phyloP scores from a whole-genome alignment of 1,139 yeast species.

The Lodderomyces elongisporus region DNA sequence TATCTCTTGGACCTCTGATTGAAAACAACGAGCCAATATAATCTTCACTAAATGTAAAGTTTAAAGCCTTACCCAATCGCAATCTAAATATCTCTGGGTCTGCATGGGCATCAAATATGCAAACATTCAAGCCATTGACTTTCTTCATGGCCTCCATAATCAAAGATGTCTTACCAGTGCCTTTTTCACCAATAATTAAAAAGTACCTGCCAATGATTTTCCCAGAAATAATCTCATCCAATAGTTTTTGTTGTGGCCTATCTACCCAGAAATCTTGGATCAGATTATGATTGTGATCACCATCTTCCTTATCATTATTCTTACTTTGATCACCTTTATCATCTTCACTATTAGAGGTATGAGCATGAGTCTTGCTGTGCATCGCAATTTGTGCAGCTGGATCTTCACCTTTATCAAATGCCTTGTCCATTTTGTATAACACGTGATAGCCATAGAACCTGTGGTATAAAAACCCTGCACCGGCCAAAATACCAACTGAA shows the following conservation, averaged over 20 bases:
- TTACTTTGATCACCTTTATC: not conserved
- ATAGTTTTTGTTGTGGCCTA: slow-evolving; percentile 60
- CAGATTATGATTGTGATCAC: slow-evolving; percentile 22
- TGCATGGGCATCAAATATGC: slow-evolving; percentile 77
- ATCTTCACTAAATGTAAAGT: slow-evolving; percentile 73
- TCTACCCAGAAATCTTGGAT: slow-evolving; percentile 61
- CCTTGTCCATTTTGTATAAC: slow-evolving; percentile 56
- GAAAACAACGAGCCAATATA: slow-evolving; percentile 78
- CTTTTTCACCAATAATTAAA: slow-evolving; percentile 75
- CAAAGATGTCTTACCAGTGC: slow-evolving; percentile 79
- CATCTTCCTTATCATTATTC: too few species aligned
- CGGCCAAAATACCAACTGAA: slow-evolving; percentile 64
- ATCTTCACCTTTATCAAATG: slow-evolving; percentile 67
- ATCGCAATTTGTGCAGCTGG: slow-evolving; percentile 57
- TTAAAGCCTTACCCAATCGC: slow-evolving; percentile 69
- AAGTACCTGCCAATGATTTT: slow-evolving; percentile 62
- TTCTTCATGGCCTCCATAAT: slow-evolving; percentile 65
- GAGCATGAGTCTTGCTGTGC: slow-evolving; percentile 40
- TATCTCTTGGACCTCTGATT: slow-evolving; percentile 82
- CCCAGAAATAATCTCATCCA: slow-evolving; percentile 67
- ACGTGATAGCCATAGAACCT: slow-evolving; percentile 57
- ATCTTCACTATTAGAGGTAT: too few species aligned
- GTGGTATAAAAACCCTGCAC: slow-evolving; percentile 71
- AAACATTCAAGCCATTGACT: slow-evolving; percentile 60
- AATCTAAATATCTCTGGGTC: slow-evolving; percentile 81